phyloP scores from a whole-genome alignment of 148 eudicot genomes.

The Chenopodium berlandieri region DNA sequence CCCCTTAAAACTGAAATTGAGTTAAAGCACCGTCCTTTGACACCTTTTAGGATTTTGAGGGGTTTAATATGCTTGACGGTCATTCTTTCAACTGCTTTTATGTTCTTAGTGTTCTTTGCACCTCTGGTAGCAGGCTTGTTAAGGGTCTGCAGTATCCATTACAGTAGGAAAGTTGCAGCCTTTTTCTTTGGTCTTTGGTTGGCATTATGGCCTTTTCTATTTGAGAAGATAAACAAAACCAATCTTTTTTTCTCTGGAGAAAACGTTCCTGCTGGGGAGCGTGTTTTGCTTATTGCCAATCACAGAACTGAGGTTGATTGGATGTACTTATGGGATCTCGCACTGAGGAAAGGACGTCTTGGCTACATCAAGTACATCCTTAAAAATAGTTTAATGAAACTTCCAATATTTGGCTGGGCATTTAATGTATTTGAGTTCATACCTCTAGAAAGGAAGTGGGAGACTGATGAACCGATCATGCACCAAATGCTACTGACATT shows the following conservation, averaged over 20 bases:
- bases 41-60: constrained; percentile 55
- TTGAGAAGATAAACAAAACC: constrained; percentile 75
- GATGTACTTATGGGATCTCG: constrained; percentile 88
- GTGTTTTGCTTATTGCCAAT: constrained; percentile 69
- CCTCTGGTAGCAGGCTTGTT: constrained; percentile 42
- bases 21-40: constrained; percentile 49
- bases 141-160: constrained; percentile 52
- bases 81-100: constrained; percentile 60
- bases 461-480: constrained; percentile 65
- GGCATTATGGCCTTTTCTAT: constrained; percentile 73
- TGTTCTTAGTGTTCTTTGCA: constrained; percentile 51
- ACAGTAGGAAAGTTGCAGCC: constrained; percentile 53
- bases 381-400: constrained; percentile 74
- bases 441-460: constrained; percentile 79
- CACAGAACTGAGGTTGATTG: constrained; percentile 92
- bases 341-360: constrained; percentile 59
- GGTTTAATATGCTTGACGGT: constrained; percentile 60
- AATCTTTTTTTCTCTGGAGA: constrained; percentile 70
- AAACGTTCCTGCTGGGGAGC: constrained; percentile 51
- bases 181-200: constrained; percentile 65
- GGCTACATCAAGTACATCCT: constrained; percentile 74
- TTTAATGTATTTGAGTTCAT: constrained; percentile 81
- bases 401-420: constrained; percentile 78
- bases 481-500: constrained; percentile 54
- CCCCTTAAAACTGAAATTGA: constrained; percentile 30